Conservation (phyloP, 768 basidiomycete species). For the Hortiboletus campestris region DNA sequence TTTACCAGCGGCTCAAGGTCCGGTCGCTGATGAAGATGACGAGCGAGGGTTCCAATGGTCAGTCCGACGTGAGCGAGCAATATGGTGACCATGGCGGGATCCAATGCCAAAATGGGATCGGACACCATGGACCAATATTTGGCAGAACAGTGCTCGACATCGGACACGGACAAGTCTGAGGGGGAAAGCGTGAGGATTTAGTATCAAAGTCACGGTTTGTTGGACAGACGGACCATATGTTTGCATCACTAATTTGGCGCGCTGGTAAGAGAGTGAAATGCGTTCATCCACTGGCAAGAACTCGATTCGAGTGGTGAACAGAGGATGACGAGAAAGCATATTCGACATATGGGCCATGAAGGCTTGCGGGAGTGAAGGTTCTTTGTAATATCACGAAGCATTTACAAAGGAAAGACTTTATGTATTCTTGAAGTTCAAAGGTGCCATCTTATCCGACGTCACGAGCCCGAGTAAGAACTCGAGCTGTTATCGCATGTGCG, state of each 20-base stretch:
- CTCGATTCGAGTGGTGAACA: constrained; percentile 45
- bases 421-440: too few species aligned
- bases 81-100: constrained; percentile 54
- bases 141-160: constrained; percentile 48
- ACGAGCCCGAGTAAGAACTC: too few species aligned
- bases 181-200: not conserved
- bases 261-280: constrained; percentile 48
- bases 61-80: constrained; percentile 52
- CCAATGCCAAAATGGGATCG: constrained; percentile 50
- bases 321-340: constrained; percentile 35
- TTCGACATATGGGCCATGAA: constrained; percentile 7
- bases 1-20: constrained; percentile 50
- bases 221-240: constrained; percentile 46
- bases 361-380: not conserved
- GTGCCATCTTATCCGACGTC: too few species aligned
- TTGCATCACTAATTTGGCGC: constrained; percentile 48
- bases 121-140: constrained; percentile 54
- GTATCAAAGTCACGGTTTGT: not conserved
- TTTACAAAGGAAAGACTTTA: too few species aligned
- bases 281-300: constrained; percentile 46
- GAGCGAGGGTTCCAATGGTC: constrained; percentile 52
- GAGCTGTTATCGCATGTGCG: too few species aligned
- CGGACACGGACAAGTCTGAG: constrained; percentile 37
- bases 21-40: constrained; percentile 46
- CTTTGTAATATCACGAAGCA: too few species aligned